A percentile compares a stretch with the other conserved stretches of the same genome.
Conservation (phyloP, 1,139 yeast genomes). For the Geotrichum candidum region DNA sequence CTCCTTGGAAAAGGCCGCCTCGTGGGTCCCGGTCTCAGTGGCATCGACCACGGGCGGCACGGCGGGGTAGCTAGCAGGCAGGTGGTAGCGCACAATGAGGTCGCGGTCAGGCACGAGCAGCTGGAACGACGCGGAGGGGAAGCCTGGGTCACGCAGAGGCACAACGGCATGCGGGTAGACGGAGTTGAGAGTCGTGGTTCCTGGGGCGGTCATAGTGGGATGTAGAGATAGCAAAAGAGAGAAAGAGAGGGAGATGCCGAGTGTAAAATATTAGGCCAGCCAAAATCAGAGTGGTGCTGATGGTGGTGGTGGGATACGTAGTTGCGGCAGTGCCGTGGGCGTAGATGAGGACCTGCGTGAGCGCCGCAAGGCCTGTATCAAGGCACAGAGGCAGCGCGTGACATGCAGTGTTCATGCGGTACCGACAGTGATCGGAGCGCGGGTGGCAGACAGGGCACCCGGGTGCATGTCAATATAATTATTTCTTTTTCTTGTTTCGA, state of each 20-base stretch:
- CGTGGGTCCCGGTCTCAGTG: conserved; percentile 6
- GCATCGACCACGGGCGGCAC: not conserved
- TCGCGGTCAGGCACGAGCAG: conserved; percentile 4
- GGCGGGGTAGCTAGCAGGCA: conserved; percentile 1
- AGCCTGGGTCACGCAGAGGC: not conserved
- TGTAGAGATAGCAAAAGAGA: not conserved
- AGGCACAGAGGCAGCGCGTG: no score
- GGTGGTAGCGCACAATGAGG: conserved; percentile 4
- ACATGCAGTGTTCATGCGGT: not conserved
- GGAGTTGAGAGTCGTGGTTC: not conserved
- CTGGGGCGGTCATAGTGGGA: not conserved
- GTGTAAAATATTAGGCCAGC: no score
- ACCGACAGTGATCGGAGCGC: not conserved
- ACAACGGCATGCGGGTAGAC: conserved; percentile 2
- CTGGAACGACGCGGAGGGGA: not conserved
- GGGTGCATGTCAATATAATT: not conserved
- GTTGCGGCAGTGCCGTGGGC: no score
- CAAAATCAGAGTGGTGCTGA: no score
- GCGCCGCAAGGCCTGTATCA: no score
- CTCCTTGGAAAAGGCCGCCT: conserved; percentile 4
- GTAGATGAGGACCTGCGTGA: no score
- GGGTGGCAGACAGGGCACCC: not conserved
- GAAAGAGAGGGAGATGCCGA: no score
- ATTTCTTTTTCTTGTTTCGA: not conserved
- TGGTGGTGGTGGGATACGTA: no score